Evolutionary conservation across 805 yeast genomes (phyloP).

Genomic region (Saturnispora sanitii): DNA sequence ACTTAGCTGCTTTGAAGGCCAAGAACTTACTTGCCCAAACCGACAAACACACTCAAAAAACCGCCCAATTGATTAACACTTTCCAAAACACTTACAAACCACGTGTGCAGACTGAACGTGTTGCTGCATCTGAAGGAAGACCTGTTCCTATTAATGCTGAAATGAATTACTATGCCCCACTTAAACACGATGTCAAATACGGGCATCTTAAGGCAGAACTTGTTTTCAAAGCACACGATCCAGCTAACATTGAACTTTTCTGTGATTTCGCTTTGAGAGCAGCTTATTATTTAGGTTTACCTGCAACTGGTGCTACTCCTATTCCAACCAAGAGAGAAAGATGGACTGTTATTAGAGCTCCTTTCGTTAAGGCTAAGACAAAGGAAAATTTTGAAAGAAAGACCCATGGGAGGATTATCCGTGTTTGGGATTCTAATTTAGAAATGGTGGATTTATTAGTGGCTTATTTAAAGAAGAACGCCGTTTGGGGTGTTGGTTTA

Average conservation of each 20-base stretch:
- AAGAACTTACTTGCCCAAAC: conserved; percentile 10
- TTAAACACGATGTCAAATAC: conserved; percentile 53
- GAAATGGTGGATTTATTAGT: conserved; percentile 78
- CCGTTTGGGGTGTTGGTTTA: conserved; percentile 75
- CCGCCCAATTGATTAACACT: conserved; percentile 20
- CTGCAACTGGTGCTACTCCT: conserved; percentile 65
- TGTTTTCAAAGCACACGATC: conserved; percentile 61
- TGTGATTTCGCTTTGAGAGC: conserved; percentile 83
- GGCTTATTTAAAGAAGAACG: conserved; percentile 65
- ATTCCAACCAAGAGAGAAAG: conserved; percentile 65
- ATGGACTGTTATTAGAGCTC: conserved; percentile 90
- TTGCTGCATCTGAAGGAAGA: conserved; percentile 28
- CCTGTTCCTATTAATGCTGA: conserved; percentile 84
- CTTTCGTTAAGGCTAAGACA: conserved; percentile 88
- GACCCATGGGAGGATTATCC: conserved; percentile 66
- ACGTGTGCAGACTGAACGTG: conserved; percentile 27
- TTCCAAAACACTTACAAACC: conserved; percentile 28
- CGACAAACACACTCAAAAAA: conserved; percentile 13
- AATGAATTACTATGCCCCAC: conserved; percentile 71
- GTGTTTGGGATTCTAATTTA: conserved; percentile 76
- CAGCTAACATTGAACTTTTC: conserved; percentile 60
- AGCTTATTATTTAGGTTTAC: conserved; percentile 83
- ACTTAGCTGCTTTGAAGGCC: conserved; percentile 20
- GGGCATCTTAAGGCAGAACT: conserved; percentile 75
- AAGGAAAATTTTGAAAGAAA: conserved; percentile 90